These are phyloP conservation scores for Colletotrichum lini DNA, from an alignment of 2,329 filamentous ascomycete genomes.

Conservation along the genomic window DNA sequence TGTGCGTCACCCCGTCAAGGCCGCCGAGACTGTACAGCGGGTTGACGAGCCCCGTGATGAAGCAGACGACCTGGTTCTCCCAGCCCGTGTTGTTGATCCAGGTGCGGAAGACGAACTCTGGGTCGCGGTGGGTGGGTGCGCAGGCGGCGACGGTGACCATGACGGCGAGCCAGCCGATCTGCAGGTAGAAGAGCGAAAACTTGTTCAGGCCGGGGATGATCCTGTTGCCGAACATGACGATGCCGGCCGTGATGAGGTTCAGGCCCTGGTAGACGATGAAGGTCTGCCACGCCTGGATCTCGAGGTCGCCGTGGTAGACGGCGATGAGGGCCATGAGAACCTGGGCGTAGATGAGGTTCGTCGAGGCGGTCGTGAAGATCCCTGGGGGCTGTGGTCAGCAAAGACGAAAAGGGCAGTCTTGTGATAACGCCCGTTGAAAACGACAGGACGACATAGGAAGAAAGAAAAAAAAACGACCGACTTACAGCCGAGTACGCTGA, in stretches of 20 bases:
- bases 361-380: constrained; percentile 61
- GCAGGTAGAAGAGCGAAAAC: constrained; percentile 62
- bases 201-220: constrained; percentile 60
- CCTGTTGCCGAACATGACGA: constrained; percentile 64
- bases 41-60: constrained; percentile 66
- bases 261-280: constrained; percentile 61
- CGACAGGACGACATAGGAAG: no score
- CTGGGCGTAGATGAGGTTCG: constrained; percentile 60
- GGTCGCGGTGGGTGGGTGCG: constrained; percentile 59
- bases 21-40: constrained; percentile 62
- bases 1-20: constrained; percentile 63
- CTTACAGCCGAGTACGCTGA: constrained; percentile 56
- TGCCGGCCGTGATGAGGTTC: constrained; percentile 58
- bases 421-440: background rate
- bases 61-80: constrained; percentile 63
- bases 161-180: constrained; percentile 62
- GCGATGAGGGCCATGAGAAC: constrained; percentile 59
- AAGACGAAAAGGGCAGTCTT: no score
- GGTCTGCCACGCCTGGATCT: constrained; percentile 62
- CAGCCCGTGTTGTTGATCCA: constrained; percentile 69
- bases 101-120: constrained; percentile 65
- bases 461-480: background rate
- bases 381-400: constrained; percentile 45
- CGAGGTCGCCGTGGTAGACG: constrained; percentile 55
- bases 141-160: constrained; percentile 63